Conservation (phyloP, 352 stramenopile genomes). For the Aphanomyces stellatus region DNA sequence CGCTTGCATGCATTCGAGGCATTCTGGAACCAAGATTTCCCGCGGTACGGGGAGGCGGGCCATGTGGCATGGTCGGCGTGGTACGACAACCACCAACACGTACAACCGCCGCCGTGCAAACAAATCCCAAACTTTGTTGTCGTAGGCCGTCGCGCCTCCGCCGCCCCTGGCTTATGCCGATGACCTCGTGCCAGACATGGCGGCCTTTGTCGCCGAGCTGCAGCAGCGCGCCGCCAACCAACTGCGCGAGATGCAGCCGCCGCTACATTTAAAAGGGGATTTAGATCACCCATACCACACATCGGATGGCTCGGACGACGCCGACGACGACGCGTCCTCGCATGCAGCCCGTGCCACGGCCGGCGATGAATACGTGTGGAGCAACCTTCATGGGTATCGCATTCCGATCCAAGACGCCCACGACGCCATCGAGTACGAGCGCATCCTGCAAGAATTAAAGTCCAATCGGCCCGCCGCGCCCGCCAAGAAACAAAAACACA, state of each 20-base stretch:
- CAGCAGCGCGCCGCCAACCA: neutral
- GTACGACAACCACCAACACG: neutral
- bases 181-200: slow-evolving; percentile 3
- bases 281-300: neutral
- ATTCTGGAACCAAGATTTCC: slow-evolving; percentile 26
- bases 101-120: too few species aligned
- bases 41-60: slow-evolving; percentile 25
- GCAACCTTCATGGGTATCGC: slow-evolving; percentile 70
- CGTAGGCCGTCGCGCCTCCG: too few species aligned
- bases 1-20: slow-evolving; percentile 25
- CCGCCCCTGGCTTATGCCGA: too few species aligned
- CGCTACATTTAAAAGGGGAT: neutral
- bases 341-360: neutral
- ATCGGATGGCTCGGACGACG: neutral
- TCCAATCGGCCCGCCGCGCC: slow-evolving; percentile 28
- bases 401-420: slow-evolving; percentile 55
- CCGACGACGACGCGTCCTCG: neutral
- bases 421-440: slow-evolving; percentile 58
- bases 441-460: slow-evolving; percentile 60
- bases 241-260: neutral
- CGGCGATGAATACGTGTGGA: slow-evolving; percentile 42
- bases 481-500: slow-evolving; percentile 28
- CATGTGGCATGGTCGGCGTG: neutral
- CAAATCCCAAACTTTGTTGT: too few species aligned
- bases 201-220: neutral